Base-by-base conservation (phyloP, 257 asterid genomes). In the Capsicum rhomboideum region DNA sequence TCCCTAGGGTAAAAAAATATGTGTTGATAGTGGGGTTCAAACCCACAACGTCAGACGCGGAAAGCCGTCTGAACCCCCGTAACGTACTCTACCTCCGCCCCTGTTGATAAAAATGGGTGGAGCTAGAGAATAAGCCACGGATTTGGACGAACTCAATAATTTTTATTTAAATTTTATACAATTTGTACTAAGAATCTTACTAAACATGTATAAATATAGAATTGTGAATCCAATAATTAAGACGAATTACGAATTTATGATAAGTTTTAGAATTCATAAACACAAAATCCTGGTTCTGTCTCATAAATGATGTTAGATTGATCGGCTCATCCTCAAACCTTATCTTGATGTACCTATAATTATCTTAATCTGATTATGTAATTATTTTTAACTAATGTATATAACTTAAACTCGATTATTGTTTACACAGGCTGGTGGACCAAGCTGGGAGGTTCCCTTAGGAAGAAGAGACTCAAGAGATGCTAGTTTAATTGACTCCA, bases 381-480 rank as follows among this genome's bases (percentile, higher is more conserved):
- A 66, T 29, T 29, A 16, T 29, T 66, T 66, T 66, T 16, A 6
- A 53, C n/a, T n/a, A 29, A 0, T 16, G 16, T 68, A 11, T 5
- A 68, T 18, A 68, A 67, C 7, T 18, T 37, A 67, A 67, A 37
- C 4, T 64, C 6, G 2, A 18, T 34, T 9, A 0, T 17, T 34
- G 1, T 63, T 8, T 21, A 28, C 54, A 6, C 77, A 90, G 92
- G 75, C 82, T 28, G 92, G 91, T 21, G 95, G 93, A 44, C 95
- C 91, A 31, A 44, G 77, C 44, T 91, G 95, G 93, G 89, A 6
- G 56, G 95, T 91, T 42, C 91, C 88, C 52, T 44, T 91, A 68
- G 95, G 95, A 78, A 84, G 95, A 85, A 83, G 90, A 81, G 95
- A 92, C 71, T 86, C 95, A 1, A 79, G 37, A 85, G 83, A 54